phyloP scores from a whole-genome alignment of 2,329 filamentous ascomycete species.

The Calonectria montana region DNA sequence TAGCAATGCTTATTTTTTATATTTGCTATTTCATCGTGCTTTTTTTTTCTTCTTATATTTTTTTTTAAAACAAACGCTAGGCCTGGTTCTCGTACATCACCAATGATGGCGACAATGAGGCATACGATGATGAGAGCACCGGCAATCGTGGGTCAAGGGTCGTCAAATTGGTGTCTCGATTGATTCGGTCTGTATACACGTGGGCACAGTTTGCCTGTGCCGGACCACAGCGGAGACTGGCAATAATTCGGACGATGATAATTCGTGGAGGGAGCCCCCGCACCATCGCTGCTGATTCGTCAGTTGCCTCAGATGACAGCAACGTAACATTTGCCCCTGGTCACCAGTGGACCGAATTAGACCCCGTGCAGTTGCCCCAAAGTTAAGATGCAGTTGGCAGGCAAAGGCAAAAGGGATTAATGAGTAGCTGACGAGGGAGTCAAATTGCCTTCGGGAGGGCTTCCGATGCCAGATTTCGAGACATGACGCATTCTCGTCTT shows the following conservation, averaged over 20 bases:
- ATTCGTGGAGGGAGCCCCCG: constrained; percentile 16
- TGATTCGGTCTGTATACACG: not conserved
- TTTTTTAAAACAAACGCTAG: not conserved
- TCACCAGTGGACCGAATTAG: constrained; percentile 5
- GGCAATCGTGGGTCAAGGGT: constrained; percentile 9
- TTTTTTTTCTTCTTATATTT: no score
- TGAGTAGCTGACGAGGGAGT: not conserved
- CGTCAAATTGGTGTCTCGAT: not conserved
- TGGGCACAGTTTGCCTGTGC: constrained; percentile 5
- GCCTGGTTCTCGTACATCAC: not conserved
- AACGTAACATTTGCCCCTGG: constrained; percentile 26
- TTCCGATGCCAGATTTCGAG: not conserved
- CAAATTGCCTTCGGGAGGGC: not conserved
- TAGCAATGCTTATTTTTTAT: not conserved
- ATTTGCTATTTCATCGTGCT: not conserved
- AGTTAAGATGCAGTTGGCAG: constrained; percentile 1
- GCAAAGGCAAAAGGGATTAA: not conserved
- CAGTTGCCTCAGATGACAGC: constrained; percentile 20
- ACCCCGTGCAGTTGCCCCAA: not conserved
- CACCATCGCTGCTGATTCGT: constrained; percentile 18
- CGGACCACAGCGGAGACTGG: not conserved
- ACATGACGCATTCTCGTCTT: not conserved
- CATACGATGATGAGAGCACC: constrained; percentile 17
- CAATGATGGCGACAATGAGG: constrained; percentile 15
- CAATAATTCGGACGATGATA: constrained; percentile 6